Evolutionary conservation across 768 basidiomycete species (phyloP).

Genomic region (Trametes meyenii): DNA sequence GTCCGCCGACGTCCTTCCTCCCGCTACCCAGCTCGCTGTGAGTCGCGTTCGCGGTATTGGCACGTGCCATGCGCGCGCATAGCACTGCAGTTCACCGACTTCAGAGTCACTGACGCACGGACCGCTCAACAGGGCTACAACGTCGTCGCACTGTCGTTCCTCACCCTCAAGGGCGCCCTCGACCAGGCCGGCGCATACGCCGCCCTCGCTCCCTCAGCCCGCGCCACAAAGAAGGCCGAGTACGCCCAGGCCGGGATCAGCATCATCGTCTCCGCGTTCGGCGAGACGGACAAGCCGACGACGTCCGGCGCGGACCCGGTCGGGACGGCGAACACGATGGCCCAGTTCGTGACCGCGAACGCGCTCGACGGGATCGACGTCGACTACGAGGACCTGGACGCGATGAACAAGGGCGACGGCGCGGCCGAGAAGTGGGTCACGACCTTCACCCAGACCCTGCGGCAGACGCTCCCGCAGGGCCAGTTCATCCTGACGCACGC

Average conservation of each 20-base stretch:
- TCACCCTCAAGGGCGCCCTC: conserved; percentile 14
- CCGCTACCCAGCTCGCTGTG: conserved; percentile 14
- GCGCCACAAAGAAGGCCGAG: conserved; percentile 24
- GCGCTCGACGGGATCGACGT: conserved; percentile 30
- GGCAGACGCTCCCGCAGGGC: conserved; percentile 28
- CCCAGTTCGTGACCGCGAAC: conserved; percentile 36
- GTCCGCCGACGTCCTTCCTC: conserved; percentile 19
- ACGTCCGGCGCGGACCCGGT: conserved; percentile 36
- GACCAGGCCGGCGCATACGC: conserved; percentile 20
- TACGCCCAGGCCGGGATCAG: conserved; percentile 30
- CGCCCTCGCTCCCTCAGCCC: conserved; percentile 9
- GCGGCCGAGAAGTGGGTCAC: conserved; percentile 28
- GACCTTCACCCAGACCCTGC: conserved; percentile 28
- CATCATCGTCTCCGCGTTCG: conserved; percentile 29
- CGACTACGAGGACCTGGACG: conserved; percentile 30
- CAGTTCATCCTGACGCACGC: conserved; percentile 37
- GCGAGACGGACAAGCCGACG: conserved; percentile 34
- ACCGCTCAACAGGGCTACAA: conserved; percentile 15
- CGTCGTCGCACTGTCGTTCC: conserved; percentile 21
- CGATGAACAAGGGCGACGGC: conserved; percentile 24
- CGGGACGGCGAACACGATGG: conserved; percentile 37
- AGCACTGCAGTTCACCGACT: no score
- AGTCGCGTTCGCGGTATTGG: background rate
- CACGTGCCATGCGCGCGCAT: no score
- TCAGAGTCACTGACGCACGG: background rate